Evolutionary conservation across 768 basidiomycete species (phyloP).

Genomic region (Phylloporus rhodoxanthus): DNA sequence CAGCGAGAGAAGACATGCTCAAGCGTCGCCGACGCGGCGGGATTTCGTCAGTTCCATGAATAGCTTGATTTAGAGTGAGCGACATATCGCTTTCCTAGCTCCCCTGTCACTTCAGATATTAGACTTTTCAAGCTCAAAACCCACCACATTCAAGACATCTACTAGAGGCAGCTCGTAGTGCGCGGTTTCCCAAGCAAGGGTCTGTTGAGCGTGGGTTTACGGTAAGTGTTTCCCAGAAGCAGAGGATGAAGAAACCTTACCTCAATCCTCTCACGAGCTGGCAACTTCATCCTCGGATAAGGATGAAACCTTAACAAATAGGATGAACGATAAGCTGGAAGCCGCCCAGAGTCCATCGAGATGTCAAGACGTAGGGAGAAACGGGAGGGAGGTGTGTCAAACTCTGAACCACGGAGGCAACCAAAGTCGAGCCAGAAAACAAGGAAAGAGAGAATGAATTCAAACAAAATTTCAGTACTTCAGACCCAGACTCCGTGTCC

Average conservation of each 20-base stretch:
- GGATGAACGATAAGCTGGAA: slow-evolving; percentile 27
- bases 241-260: slow-evolving; percentile 11
- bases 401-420: background rate
- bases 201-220: slow-evolving; percentile 7
- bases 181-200: background rate
- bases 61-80: slow-evolving; percentile 1
- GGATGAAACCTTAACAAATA: slow-evolving; percentile 19
- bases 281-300: slow-evolving; percentile 5
- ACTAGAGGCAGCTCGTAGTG: background rate
- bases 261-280: slow-evolving; percentile 22
- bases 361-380: background rate
- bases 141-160: background rate
- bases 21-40: slow-evolving; percentile 7
- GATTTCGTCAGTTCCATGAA: slow-evolving; percentile 1
- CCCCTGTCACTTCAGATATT: background rate
- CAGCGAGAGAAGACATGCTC: slow-evolving; percentile 18
- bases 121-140: background rate
- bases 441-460: background rate
- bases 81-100: slow-evolving; percentile 9
- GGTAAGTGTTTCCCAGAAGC: slow-evolving; percentile 9
- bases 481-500: slow-evolving; percentile 17
- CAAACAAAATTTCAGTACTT: slow-evolving; percentile 13
- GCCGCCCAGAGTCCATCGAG: slow-evolving; percentile 12
- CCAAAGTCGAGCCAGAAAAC: slow-evolving; percentile 3
- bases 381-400: background rate